Conservation (phyloP, 108 stramenopile genomes). For the Chaetoceros tenuissimus region DNA sequence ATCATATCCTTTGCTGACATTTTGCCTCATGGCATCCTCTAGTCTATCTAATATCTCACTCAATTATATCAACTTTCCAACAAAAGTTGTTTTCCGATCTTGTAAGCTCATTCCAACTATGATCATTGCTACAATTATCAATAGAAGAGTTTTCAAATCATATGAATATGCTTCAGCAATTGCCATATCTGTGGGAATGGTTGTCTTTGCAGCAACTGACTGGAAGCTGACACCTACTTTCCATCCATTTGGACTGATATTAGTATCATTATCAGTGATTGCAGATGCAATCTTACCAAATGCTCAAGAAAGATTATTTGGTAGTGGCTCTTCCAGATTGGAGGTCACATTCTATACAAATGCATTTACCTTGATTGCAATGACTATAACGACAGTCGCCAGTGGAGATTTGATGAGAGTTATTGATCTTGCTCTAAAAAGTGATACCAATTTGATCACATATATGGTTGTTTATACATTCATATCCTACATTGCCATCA, state of each 20-base stretch:
- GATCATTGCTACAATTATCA: conserved; percentile 79
- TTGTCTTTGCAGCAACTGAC: conserved; percentile 90
- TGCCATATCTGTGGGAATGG: conserved; percentile 80
- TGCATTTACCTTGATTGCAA: conserved; percentile 76
- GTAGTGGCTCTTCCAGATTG: conserved; percentile 53
- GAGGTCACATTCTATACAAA: conserved; percentile 95
- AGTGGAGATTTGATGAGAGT: conserved; percentile 84
- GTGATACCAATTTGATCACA: conserved; percentile 27
- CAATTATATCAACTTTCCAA: conserved; percentile 96
- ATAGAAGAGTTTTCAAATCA: conserved; percentile 57
- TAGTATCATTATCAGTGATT: conserved; percentile 82
- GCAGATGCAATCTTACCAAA: conserved; percentile 93
- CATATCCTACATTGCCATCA: conserved; percentile 88
- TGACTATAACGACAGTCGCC: conserved; percentile 66
- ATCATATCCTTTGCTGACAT: conserved; percentile 75
- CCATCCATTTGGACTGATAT: conserved; percentile 76
- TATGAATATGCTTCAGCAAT: conserved; percentile 82
- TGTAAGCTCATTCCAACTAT: conserved; percentile 94
- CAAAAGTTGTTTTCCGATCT: conserved; percentile 88
- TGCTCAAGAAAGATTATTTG: conserved; percentile 86
- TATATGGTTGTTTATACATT: conserved; percentile 77
- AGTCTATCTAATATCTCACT: conserved; percentile 81
- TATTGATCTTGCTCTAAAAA: conserved; percentile 42
- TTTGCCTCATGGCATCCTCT: conserved; percentile 78
- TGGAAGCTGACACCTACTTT: conserved; percentile 79